Percentiles rank a stretch among this genome's conserved stretches.
phyloP scores from a whole-genome alignment of 2,329 filamentous ascomycete genomes.

The Aspergillus glaucus region DNA sequence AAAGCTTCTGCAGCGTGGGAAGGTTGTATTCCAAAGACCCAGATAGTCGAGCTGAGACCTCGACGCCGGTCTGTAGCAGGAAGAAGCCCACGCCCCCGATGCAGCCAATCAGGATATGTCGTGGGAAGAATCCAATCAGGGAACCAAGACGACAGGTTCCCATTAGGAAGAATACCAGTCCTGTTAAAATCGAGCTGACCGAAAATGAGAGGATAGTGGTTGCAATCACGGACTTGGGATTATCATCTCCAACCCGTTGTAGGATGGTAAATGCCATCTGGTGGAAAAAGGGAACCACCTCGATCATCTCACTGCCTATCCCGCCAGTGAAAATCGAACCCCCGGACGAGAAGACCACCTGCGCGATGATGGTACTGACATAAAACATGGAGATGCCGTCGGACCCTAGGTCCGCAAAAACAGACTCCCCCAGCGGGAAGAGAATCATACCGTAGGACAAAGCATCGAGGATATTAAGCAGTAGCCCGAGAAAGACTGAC shows the following conservation, averaged over 20 bases:
- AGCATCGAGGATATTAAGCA: constrained; percentile 90
- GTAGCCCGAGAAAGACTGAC: constrained; percentile 77
- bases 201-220: constrained; percentile 92
- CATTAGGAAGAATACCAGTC: constrained; percentile 84
- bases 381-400: constrained; percentile 99
- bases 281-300: constrained; percentile 98
- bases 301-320: constrained; percentile 94
- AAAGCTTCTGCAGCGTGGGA: constrained; percentile 67
- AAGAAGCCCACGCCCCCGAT: constrained; percentile 98
- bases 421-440: constrained; percentile 79
- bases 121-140: constrained; percentile 91
- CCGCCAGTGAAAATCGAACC: constrained; percentile 86
- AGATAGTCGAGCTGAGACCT: constrained; percentile 83
- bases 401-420: constrained; percentile 79
- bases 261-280: constrained; percentile 94
- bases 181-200: constrained; percentile 83
- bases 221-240: constrained; percentile 79
- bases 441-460: constrained; percentile 95
- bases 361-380: constrained; percentile 91
- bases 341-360: constrained; percentile 76
- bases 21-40: constrained; percentile 78
- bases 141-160: constrained; percentile 82
- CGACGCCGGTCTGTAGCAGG: constrained; percentile 80
- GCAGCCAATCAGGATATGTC: constrained; percentile 92
- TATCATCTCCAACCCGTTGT: constrained; percentile 66